Base-by-base conservation (phyloP, 177 flowering plant genomes). In the Tripterygium wilfordii region DNA sequence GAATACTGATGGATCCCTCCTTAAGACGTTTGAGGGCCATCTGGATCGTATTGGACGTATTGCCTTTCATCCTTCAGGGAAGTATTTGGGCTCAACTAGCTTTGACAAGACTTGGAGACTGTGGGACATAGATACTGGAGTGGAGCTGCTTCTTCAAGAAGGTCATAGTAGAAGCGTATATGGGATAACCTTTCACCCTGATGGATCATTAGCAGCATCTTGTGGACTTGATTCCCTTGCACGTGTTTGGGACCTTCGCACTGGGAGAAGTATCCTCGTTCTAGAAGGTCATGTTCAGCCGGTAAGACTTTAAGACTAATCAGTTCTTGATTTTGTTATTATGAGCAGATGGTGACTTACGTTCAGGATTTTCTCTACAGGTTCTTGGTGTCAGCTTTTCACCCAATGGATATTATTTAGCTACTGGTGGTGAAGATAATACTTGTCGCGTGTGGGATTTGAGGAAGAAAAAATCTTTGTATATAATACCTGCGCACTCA, bases 101-200 rank as follows among this genome's bases (percentile, higher is more conserved):
- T 94, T 76, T 75, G 99, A 94, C 74, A 89, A 87, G 65, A 94
- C 99, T 10, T 94, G 99, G 96, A 83, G 99, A 66, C 47, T 94
- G 56, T 94, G 97, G 99, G 95, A 89, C 63, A 48, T 83, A 21
- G 74, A 83, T 39, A 71, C 77, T 51, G 96, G 96, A 20, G 70
- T 45, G 14, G 99, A 94, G 74, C 66, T 94, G 72, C 96, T 94
- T 63, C 92, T 89, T 44, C 99, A 94, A 71, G 99, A 94, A 80
- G 99, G 99, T 29, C 99, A 94, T 48, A 89, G 97, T 57, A 69
- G 97, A 57, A 78, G 96, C 54, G 78, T 94, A 24, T 94, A 89
- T 54, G 90, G 92, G 35, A 54, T 94, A 42, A 67, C 77, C 54
- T 94, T 94, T 64, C 96, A 94, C 62, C 72, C 37, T 45, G 99